These are phyloP conservation scores for bread wheat (Triticum aestivum) DNA, from an alignment of 176 grass and related monocot genomes.

Conservation along the genomic window IWGSC_CS_RefSeq_v2.1 NC_057795.1:413726729-413727228, in stretches of 20 bases:
- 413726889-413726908: constrained; percentile 59
- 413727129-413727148: constrained; percentile 23
- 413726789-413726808: constrained; percentile 60
- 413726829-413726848: constrained; percentile 60
- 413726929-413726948: background rate
- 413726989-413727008: background rate
- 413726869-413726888: constrained; percentile 80
- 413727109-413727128: background rate
- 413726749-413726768: constrained; percentile 57
- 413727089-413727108: background rate
- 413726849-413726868: constrained; percentile 49
- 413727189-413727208: constrained; percentile 60
- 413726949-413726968: too few relatives aligned
- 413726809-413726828: constrained; percentile 62
- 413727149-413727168: constrained; percentile 44
- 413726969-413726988: background rate
- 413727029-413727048: background rate
- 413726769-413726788: constrained; percentile 84
- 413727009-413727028: background rate
- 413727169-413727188: constrained; percentile 48
- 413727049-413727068: background rate
- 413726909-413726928: background rate
- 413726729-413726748: constrained; percentile 1
- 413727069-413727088: background rate
- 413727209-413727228: constrained; percentile 47